Conservation (phyloP, 768 basidiomycete species). For the Lactarius evosmus region DNA sequence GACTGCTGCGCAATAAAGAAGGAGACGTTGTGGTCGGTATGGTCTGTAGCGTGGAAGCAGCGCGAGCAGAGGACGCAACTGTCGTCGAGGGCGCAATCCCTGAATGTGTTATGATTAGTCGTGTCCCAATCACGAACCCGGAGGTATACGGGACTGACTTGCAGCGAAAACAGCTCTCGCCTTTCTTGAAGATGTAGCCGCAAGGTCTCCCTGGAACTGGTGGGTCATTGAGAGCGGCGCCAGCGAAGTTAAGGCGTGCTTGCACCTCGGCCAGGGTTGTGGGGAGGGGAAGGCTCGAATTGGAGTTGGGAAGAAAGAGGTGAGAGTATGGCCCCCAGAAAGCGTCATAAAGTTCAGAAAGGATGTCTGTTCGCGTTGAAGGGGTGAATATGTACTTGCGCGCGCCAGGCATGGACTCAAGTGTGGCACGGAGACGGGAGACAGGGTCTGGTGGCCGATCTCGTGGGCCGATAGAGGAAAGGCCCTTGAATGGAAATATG, state of each 20-base stretch:
- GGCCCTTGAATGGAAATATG: constrained; percentile 49
- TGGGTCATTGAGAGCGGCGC: constrained; percentile 58
- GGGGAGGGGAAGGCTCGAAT: constrained; percentile 59
- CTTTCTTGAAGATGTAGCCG: constrained; percentile 83
- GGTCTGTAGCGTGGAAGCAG: constrained; percentile 88
- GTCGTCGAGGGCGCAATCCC: constrained; percentile 88
- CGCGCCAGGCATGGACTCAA: constrained; percentile 79
- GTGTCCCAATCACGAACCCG: constrained; percentile 7
- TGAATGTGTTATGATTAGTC: constrained; percentile 33
- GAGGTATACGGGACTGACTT: constrained; percentile 53
- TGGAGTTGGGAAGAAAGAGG: constrained; percentile 66
- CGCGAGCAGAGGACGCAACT: constrained; percentile 86
- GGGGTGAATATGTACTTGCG: constrained; percentile 75
- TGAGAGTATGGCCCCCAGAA: constrained; percentile 78
- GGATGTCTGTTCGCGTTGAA: constrained; percentile 71
- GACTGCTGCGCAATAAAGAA: constrained; percentile 92
- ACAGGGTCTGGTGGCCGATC: constrained; percentile 60
- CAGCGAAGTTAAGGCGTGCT: constrained; percentile 50
- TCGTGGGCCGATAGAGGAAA: constrained; percentile 52
- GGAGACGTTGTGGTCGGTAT: constrained; percentile 83
- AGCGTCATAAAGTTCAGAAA: constrained; percentile 76
- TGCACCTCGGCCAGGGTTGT: constrained; percentile 71
- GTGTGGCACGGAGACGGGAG: constrained; percentile 66
- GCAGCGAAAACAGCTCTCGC: constrained; percentile 92
- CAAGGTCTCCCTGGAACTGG: constrained; percentile 71